phyloP scores from a whole-genome alignment of 1,284 basidiomycete species.

The Leccinum huronense region DNA sequence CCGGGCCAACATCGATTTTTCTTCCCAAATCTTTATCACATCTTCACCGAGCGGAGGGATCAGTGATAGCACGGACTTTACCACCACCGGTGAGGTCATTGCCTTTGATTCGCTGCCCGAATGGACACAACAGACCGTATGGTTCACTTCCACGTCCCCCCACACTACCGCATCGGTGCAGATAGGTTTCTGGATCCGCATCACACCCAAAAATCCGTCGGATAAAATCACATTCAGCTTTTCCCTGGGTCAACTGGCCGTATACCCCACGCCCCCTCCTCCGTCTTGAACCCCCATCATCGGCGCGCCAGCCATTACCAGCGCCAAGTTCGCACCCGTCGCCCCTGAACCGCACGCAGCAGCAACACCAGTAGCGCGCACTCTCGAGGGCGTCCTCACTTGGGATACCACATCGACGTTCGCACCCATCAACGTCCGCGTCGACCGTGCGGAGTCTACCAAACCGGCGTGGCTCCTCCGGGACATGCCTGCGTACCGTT shows the following conservation, averaged over 20 bases:
- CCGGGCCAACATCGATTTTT: conserved; percentile 39
- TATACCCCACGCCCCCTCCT: conserved; percentile 41
- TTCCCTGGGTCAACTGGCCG: conserved; percentile 57
- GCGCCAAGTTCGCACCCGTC: conserved; percentile 32
- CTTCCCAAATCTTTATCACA: conserved; percentile 47
- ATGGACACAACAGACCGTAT: conserved; percentile 52
- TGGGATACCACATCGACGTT: conserved; percentile 57
- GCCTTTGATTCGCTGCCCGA: conserved; percentile 40
- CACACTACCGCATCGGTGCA: conserved; percentile 33
- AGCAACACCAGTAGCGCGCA: neutral
- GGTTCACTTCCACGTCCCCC: conserved; percentile 37
- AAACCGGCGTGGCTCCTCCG: conserved; percentile 49
- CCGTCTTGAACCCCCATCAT: conserved; percentile 28
- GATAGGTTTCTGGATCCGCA: conserved; percentile 53
- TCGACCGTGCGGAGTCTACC: conserved; percentile 45
- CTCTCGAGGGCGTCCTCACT: conserved; percentile 41
- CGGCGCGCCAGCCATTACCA: conserved; percentile 36
- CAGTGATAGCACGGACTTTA: conserved; percentile 30
- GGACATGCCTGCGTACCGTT: conserved; percentile 45
- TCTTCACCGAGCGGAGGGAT: conserved; percentile 18
- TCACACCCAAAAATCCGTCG: conserved; percentile 45
- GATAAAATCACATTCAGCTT: conserved; percentile 41
- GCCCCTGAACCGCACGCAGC: neutral
- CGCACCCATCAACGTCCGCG: conserved; percentile 32
- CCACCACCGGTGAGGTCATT: conserved; percentile 30